Evolutionary conservation across 2,329 filamentous ascomycete genomes (phyloP).

Genomic region (Aspergillus awamori): DNA sequence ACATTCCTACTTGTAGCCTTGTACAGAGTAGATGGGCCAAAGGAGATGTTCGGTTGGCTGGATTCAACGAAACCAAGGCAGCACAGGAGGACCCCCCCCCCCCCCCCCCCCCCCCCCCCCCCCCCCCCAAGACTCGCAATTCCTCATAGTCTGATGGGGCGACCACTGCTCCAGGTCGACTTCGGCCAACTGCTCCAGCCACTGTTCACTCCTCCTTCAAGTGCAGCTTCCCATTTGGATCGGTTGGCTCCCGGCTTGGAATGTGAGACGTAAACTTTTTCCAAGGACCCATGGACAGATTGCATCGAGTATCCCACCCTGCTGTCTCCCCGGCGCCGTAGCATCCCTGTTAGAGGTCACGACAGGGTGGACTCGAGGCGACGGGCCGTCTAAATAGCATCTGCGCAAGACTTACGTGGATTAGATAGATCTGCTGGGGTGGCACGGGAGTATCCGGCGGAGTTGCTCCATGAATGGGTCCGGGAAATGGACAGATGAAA

Average conservation of each 20-base stretch:
- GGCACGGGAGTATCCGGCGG: background rate
- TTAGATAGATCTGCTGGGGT: background rate
- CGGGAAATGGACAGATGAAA: background rate
- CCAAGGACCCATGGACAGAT: background rate
- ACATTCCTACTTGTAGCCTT: slow-evolving; percentile 13
- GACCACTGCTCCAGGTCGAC: background rate
- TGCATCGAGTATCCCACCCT: background rate
- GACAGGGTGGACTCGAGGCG: background rate
- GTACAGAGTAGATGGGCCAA: background rate
- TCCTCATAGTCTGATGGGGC: background rate
- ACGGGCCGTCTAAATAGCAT: background rate
- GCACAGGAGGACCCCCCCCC: background rate
- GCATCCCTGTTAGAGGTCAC: background rate
- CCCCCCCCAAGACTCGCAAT: background rate
- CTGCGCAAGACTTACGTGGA: background rate
- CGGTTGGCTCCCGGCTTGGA: background rate
- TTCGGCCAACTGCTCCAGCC: background rate
- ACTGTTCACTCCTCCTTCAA: background rate
- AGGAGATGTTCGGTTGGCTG: background rate
- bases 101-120: background rate
- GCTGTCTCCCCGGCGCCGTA: background rate
- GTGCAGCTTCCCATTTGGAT: background rate
- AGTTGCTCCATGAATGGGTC: background rate
- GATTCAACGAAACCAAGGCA: background rate
- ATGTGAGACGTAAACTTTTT: slow-evolving; percentile 1